Percentiles rank a stretch among this genome's conserved stretches.
phyloP scores from a whole-genome alignment of 2,329 filamentous ascomycete genomes.

The Cladorrhinum sp. region DNA sequence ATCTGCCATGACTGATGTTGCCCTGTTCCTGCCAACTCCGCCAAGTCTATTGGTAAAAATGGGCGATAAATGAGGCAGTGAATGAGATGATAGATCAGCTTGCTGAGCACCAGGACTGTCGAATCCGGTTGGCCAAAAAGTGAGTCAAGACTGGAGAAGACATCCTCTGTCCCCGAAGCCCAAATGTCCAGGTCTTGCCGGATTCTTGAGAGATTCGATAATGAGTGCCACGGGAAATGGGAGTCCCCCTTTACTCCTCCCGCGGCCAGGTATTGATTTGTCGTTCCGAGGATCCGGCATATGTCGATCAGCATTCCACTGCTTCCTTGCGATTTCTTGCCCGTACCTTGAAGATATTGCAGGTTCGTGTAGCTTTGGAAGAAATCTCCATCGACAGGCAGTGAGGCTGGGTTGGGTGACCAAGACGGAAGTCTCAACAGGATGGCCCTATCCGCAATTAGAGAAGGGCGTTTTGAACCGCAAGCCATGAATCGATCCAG shows the following conservation, averaged over 20 bases:
- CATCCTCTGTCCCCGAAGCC: slow-evolving; percentile 76
- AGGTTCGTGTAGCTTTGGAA: slow-evolving; percentile 78
- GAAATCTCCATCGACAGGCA: slow-evolving; percentile 72
- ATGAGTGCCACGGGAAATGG: slow-evolving; percentile 85
- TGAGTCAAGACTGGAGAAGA: slow-evolving; percentile 71
- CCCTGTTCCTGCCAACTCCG: slow-evolving; percentile 73
- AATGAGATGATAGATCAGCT: slow-evolving; percentile 81
- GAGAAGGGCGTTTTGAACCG: slow-evolving; percentile 76
- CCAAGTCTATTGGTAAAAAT: slow-evolving; percentile 79
- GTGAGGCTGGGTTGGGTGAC: slow-evolving; percentile 58
- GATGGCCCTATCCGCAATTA: slow-evolving; percentile 75
- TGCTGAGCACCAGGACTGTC: slow-evolving; percentile 75
- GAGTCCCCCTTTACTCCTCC: slow-evolving; percentile 86
- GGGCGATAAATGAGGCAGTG: slow-evolving; percentile 85
- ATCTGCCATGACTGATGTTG: slow-evolving; percentile 93
- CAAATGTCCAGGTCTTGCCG: slow-evolving; percentile 80
- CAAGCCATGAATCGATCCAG: slow-evolving; percentile 81
- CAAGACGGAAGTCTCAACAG: slow-evolving; percentile 72
- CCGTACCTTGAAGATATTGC: slow-evolving; percentile 66
- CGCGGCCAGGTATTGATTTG: slow-evolving; percentile 78
- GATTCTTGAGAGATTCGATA: slow-evolving; percentile 83
- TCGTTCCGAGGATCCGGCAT: slow-evolving; percentile 74
- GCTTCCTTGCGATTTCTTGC: slow-evolving; percentile 70
- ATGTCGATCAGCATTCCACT: slow-evolving; percentile 83
- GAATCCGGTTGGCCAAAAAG: slow-evolving; percentile 77